Evolutionary conservation across 805 yeast species (phyloP).

Genomic region (Starmerella bombicola): DNA sequence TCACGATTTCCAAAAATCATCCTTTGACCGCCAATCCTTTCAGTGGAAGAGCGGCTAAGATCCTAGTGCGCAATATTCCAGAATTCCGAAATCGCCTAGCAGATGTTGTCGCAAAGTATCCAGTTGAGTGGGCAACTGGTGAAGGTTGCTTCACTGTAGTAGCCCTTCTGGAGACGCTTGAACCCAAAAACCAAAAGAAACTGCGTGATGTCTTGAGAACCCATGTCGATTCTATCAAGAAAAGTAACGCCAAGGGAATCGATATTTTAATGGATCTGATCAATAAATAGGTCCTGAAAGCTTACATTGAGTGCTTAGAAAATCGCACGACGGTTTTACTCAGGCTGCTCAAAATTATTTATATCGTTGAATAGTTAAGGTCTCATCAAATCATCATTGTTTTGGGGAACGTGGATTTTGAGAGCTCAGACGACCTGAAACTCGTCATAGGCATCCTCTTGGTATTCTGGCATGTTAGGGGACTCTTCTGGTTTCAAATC

Average conservation of each 20-base stretch:
- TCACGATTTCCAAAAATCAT: slow-evolving; percentile 47
- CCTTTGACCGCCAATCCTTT: slow-evolving; percentile 33
- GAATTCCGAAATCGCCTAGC: slow-evolving; percentile 37
- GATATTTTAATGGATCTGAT: slow-evolving; percentile 26
- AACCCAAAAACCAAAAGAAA: slow-evolving; percentile 30
- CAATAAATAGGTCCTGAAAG: too few relatives aligned
- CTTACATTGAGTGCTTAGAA: too few relatives aligned
- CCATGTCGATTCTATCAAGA: slow-evolving; percentile 20
- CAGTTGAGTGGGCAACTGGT: slow-evolving; percentile 56
- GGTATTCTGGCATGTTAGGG: slow-evolving; percentile 10
- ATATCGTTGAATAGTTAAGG: too few relatives aligned
- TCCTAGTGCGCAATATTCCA: slow-evolving; percentile 26
- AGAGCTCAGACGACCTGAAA: slow-evolving; percentile 13
- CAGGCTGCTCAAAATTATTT: too few relatives aligned
- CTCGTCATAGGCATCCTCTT: slow-evolving; percentile 15
- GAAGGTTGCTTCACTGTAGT: slow-evolving; percentile 72
- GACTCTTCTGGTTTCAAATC: slow-evolving; percentile 6
- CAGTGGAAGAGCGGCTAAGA: slow-evolving; percentile 21
- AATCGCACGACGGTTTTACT: too few relatives aligned
- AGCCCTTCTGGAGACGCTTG: slow-evolving; percentile 58
- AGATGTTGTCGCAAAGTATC: slow-evolving; percentile 42
- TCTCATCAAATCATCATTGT: too few relatives aligned
- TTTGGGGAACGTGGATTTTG: too few relatives aligned
- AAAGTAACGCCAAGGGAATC: slow-evolving; percentile 28
- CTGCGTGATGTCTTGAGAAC: slow-evolving; percentile 44